phyloP scores from a whole-genome alignment of 441 rosid genomes.

The Bocquillonia castaneifolia region DNA sequence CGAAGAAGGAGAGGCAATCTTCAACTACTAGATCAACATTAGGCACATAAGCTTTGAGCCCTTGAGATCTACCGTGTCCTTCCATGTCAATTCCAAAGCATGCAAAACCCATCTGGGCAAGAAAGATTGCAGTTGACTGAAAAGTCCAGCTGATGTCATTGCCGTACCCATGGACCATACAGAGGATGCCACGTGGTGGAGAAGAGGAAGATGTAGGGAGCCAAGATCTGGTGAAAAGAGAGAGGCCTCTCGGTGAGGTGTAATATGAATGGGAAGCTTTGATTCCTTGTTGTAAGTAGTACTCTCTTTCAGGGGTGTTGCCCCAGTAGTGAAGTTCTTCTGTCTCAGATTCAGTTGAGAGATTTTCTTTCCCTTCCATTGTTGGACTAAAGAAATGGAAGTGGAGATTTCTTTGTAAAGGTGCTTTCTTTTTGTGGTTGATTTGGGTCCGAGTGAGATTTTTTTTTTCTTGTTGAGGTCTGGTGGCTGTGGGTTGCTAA shows the following conservation, averaged over 20 bases:
- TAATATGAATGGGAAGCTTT: slow-evolving; percentile 45
- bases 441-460: no score
- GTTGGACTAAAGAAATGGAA: background rate
- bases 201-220: slow-evolving; percentile 20
- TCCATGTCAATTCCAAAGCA: slow-evolving; percentile 73
- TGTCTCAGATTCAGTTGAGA: slow-evolving; percentile 11
- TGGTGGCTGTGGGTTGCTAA: no score
- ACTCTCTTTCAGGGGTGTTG: slow-evolving; percentile 51
- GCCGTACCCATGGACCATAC: slow-evolving; percentile 84
- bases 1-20: slow-evolving; percentile 53
- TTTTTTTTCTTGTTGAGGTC: no score
- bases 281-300: slow-evolving; percentile 54
- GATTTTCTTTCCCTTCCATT: slow-evolving; percentile 18
- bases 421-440: background rate
- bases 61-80: slow-evolving; percentile 80
- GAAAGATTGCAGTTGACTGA: slow-evolving; percentile 66
- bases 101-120: slow-evolving; percentile 70
- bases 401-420: background rate
- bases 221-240: slow-evolving; percentile 66
- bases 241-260: slow-evolving; percentile 72
- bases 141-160: slow-evolving; percentile 85
- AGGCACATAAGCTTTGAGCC: slow-evolving; percentile 63
- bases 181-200: slow-evolving; percentile 58
- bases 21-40: slow-evolving; percentile 63
- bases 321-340: slow-evolving; percentile 74